Base-by-base conservation (phyloP, 306 rosid species). In the Fragaria vesca region DNA sequence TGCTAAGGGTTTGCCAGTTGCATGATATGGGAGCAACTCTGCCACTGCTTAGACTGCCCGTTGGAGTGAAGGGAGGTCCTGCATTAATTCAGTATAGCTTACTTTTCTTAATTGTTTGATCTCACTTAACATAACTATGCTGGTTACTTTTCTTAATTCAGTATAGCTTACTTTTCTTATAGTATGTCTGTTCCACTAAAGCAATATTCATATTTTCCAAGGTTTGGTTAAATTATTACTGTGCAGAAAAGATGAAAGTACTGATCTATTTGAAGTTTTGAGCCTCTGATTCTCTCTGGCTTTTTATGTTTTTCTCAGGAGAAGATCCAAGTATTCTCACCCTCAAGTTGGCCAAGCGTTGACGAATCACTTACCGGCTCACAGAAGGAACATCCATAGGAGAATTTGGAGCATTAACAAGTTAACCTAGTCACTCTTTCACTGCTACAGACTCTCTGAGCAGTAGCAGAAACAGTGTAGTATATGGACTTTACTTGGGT, bases 51-150 rank as follows among this genome's bases (percentile, higher is more conserved):
- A 2, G 69, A 5, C 43, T 42, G 42, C 69, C 69, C 69, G 34
- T 32, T 65, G 69, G 45, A 34, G 24, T 65, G 46, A 65, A 65
- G 69, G 69, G 69, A 65, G 24, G 26, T 16, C 69, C 69, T 4
- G 10, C 20, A 32, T 63, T 63, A 63, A 16, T 63, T 62, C 68
- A 28, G 1, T 26, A 8, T 12, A 62, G 4, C 43, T 3, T 61
- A 11, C 12, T 3, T 8, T 60, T 4, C 36, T 12, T 61, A 61
- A 4, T 61, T 61, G 18, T 61, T 61, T 61, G 67, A 61, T 58
- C 34, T 58, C 34, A 3, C 12, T 58, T 1, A 58, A 20, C 61
- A 52, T 52, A 52, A 1, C 10, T 18, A 2, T 52, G 24, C 24
- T 7, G n/a, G 63, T 11, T 55, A n/a, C 2, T 57, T 10, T 57